Percentiles rank a stretch among this genome's conserved stretches.
Evolutionary conservation across 2,329 filamentous ascomycete genomes (phyloP).

Genomic region (Colletotrichum noveboracense): DNA sequence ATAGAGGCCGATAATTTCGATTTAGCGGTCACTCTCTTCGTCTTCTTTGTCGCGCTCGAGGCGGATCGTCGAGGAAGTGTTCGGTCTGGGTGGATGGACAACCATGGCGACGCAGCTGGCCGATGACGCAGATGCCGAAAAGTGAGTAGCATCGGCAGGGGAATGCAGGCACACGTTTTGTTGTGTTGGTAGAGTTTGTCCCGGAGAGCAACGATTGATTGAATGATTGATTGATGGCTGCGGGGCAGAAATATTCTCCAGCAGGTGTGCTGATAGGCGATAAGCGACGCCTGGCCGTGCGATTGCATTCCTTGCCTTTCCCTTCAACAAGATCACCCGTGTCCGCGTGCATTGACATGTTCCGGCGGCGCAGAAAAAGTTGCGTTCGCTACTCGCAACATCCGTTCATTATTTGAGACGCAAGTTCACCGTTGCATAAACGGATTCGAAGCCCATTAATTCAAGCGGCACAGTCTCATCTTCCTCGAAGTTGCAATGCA

Average conservation of each 20-base stretch:
- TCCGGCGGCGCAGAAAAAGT: neutral
- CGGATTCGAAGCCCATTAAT: neutral
- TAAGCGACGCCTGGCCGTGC: neutral
- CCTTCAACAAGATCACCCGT: neutral
- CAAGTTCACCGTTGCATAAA: accelerated
- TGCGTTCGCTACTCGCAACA: no score
- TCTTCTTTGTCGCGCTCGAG: neutral
- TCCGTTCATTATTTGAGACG: no score
- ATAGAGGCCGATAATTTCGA: neutral
- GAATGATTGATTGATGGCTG: neutral
- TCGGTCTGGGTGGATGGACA: neutral
- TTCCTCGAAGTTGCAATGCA: neutral
- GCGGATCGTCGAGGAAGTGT: neutral
- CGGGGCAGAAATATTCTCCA: neutral
- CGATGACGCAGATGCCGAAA: neutral
- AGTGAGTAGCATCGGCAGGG: neutral
- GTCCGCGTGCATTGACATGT: neutral
- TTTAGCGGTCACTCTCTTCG: neutral
- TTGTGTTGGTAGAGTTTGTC: neutral
- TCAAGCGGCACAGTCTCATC: neutral
- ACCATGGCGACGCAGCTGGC: neutral
- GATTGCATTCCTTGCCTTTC: neutral
- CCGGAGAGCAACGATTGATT: neutral
- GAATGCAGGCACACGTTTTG: neutral
- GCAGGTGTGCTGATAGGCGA: neutral